These are phyloP conservation scores for Cladosporium sp. DNA, from an alignment of 2,329 filamentous ascomycete species.

Conservation along the genomic window DNA sequence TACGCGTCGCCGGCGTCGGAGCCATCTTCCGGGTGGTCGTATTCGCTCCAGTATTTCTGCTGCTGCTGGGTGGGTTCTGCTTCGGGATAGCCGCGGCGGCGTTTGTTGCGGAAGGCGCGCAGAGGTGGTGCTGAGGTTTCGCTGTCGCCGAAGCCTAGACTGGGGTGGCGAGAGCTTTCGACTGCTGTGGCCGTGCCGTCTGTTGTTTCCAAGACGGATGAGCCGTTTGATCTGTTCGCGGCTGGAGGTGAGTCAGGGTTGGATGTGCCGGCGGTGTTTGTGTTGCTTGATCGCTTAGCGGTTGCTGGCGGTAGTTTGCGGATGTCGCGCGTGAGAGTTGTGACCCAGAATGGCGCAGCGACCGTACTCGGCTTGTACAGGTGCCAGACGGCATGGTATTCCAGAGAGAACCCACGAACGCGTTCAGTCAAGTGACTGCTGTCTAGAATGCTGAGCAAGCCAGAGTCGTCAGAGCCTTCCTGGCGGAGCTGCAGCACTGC, in stretches of 20 bases:
- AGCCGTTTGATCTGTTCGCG: constrained; percentile 37
- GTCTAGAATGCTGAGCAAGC: constrained; percentile 42
- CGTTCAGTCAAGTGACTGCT: constrained; percentile 49
- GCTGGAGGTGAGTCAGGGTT: constrained; percentile 17
- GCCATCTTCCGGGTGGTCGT: constrained; percentile 72
- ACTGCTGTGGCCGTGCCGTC: constrained; percentile 29
- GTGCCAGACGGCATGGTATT: constrained; percentile 50
- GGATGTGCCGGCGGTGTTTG: constrained; percentile 18
- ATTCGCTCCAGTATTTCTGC: constrained; percentile 74
- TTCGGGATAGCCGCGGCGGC: constrained; percentile 30
- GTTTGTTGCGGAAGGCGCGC: constrained; percentile 42
- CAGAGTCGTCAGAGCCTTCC: constrained; percentile 39
- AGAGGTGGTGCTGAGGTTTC: constrained; percentile 37
- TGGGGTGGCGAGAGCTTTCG: constrained; percentile 22
- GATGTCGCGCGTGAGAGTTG: constrained; percentile 47
- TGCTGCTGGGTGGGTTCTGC: constrained; percentile 23
- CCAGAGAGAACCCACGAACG: constrained; percentile 51
- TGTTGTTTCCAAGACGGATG: constrained; percentile 32
- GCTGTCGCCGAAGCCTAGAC: constrained; percentile 29
- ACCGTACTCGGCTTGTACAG: constrained; percentile 43
- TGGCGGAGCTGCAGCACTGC: constrained; percentile 48
- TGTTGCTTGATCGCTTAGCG: constrained; percentile 22
- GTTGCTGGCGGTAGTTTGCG: constrained; percentile 47
- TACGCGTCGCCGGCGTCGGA: constrained; percentile 58
- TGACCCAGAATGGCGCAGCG: constrained; percentile 46